These are phyloP conservation scores for Urostyla sp. DNA, from an alignment of 73 alveolate species.

Conservation along the genomic window DNA sequence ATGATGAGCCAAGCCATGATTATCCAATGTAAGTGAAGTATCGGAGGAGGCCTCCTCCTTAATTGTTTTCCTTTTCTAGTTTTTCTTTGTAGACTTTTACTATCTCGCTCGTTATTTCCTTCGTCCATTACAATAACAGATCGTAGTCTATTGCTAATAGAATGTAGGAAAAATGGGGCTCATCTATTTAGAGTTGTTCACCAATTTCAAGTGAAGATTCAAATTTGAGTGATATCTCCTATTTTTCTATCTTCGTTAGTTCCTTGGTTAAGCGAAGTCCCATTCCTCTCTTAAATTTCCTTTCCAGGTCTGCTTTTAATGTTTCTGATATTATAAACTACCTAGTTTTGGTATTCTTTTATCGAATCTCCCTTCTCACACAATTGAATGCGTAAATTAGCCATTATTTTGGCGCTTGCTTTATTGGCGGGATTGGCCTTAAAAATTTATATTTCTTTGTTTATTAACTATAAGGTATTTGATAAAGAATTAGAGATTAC, in stretches of 20 bases:
- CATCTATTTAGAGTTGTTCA: not conserved
- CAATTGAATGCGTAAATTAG: conserved; percentile 34
- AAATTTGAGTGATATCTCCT: not conserved
- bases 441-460: conserved; percentile 59
- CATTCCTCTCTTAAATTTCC: not conserved
- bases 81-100: conserved; percentile 11
- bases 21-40: conserved; percentile 28
- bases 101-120: not conserved
- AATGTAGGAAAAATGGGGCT: not conserved
- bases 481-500: conserved; percentile 13
- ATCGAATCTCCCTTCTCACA: conserved; percentile 22
- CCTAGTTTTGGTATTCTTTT: conserved; percentile 29
- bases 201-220: not conserved
- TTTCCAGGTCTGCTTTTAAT: conserved; percentile 2
- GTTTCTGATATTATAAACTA: conserved; percentile 16
- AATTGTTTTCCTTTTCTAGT: not conserved
- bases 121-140: conserved; percentile 10
- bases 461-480: conserved; percentile 36
- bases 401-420: conserved; percentile 53
- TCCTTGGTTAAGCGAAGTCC: not conserved
- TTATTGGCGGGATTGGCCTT: conserved; percentile 33
- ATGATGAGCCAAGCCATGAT: conserved; percentile 11
- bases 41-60: conserved; percentile 28
- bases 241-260: conserved; percentile 22
- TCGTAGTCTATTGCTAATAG: not conserved